Conservation (phyloP, 257 asterid species). For the Solanum boliviense region DNA sequence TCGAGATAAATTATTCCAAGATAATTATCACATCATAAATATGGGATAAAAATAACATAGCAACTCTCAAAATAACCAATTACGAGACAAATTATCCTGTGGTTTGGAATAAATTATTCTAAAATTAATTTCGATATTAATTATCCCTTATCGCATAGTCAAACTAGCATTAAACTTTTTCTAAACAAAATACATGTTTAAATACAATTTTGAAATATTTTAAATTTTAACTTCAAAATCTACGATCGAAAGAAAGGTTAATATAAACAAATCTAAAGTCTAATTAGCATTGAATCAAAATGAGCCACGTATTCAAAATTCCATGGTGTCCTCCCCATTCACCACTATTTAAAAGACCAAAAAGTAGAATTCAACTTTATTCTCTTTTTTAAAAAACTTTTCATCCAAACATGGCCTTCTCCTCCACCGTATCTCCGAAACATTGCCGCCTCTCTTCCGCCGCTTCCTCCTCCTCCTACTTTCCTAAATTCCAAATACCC, state of each 20-base stretch:
- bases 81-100: too few species aligned
- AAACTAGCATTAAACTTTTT: not conserved
- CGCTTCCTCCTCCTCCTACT: constrained; percentile 17
- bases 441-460: constrained; percentile 11
- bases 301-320: not conserved
- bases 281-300: not conserved
- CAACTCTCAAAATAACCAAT: too few species aligned
- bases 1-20: too few species aligned
- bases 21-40: not conserved
- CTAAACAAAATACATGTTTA: not conserved
- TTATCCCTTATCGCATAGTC: not conserved
- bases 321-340: not conserved
- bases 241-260: fast-evolving
- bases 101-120: not conserved
- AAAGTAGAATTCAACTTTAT: not conserved
- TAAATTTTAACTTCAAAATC: not conserved
- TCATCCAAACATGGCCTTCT: constrained; percentile 1
- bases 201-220: not conserved
- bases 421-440: constrained; percentile 9
- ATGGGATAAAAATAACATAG: too few species aligned
- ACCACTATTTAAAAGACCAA: not conserved
- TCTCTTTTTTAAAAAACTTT: not conserved
- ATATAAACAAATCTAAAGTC: not conserved
- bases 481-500: not conserved
- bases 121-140: not conserved